A percentile compares a stretch with the other conserved stretches of the same genome.
Evolutionary conservation across 1,284 basidiomycete genomes (phyloP).

Genomic region (Mycena sp.): DNA sequence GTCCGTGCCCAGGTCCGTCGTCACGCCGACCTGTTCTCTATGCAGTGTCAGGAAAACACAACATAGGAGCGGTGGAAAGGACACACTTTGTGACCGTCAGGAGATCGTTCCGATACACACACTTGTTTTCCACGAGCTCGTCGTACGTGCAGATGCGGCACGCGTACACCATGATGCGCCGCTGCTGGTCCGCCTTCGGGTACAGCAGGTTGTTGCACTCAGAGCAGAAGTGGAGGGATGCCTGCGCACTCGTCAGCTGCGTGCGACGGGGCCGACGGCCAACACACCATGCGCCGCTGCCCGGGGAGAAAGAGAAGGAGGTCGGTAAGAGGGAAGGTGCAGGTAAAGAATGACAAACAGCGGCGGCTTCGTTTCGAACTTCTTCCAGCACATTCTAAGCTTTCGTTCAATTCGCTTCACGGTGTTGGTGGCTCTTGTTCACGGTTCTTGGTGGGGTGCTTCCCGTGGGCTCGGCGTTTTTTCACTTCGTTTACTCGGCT

Average conservation of each 20-base stretch:
- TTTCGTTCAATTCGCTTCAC: background rate
- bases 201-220: conserved; percentile 97
- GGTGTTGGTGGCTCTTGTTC: no score
- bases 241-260: conserved; percentile 47
- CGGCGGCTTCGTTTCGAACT: background rate
- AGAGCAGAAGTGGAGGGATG: conserved; percentile 86
- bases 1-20: conserved; percentile 89
- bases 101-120: conserved; percentile 95
- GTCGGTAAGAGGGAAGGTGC: background rate
- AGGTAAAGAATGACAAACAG: background rate
- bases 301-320: background rate
- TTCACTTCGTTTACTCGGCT: no score
- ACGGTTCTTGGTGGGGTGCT: no score
- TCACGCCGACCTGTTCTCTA: conserved; percentile 94
- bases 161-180: conserved; percentile 89
- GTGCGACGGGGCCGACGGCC: background rate
- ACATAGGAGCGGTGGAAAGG: background rate
- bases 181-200: conserved; percentile 89
- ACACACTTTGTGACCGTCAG: conserved; percentile 93
- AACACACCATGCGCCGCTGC: conserved; percentile 12
- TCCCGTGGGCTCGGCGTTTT: no score
- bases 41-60: conserved; percentile 9
- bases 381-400: background rate
- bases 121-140: conserved; percentile 87
- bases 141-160: conserved; percentile 94